Conservation (phyloP, 768 basidiomycete species). For the Rossbeevera mucosa region DNA sequence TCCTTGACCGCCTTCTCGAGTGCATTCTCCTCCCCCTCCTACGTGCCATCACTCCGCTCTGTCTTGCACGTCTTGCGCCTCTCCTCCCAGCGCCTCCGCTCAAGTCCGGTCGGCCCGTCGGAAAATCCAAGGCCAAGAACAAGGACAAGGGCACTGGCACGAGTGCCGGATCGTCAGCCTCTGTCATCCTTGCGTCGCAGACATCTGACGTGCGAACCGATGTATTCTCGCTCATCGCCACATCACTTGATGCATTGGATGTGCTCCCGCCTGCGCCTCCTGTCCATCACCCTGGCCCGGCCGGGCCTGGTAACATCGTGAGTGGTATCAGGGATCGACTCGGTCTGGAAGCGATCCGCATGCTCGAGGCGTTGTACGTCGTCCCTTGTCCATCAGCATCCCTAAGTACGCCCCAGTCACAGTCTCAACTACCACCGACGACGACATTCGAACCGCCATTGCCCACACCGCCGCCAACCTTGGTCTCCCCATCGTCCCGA, state of each 20-base stretch:
- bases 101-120: neutral
- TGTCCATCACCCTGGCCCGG: neutral
- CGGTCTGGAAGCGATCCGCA: slow-evolving; percentile 27
- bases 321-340: slow-evolving; percentile 18
- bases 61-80: slow-evolving; percentile 12
- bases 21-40: slow-evolving; percentile 19
- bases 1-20: slow-evolving; percentile 18
- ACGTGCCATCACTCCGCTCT: slow-evolving; percentile 19
- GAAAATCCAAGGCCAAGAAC: neutral
- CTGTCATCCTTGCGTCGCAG: neutral
- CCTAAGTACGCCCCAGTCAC: neutral
- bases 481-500: neutral
- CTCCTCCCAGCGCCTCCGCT: slow-evolving; percentile 1
- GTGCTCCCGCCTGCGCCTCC: neutral
- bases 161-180: neutral
- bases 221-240: slow-evolving; percentile 20
- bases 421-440: neutral
- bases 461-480: neutral
- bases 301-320: neutral
- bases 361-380: slow-evolving; percentile 21
- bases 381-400: neutral
- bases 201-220: slow-evolving; percentile 20
- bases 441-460: neutral
- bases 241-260: slow-evolving; percentile 18
- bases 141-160: slow-evolving; percentile 4